phyloP scores from a whole-genome alignment of 257 asterid species.

The Asclepias syriaca region DNA sequence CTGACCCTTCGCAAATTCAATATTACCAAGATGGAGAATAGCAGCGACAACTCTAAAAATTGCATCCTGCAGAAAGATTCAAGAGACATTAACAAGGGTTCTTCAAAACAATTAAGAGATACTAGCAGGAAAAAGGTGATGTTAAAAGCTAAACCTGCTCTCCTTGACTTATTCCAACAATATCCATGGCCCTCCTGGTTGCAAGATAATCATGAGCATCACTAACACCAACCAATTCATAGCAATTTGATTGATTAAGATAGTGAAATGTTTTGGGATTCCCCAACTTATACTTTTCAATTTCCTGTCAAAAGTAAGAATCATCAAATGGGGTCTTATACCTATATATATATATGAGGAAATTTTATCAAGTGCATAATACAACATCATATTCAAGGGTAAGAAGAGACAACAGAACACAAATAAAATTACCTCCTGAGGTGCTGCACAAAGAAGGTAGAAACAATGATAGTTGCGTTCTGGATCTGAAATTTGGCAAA shows the following conservation, averaged over 20 bases:
- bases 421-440: constrained; percentile 58
- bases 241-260: constrained; percentile 87
- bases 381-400: neutral
- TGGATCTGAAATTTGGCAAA: constrained; percentile 95
- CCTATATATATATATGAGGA: constrained; percentile 8
- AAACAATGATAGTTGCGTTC: constrained; percentile 97
- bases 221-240: constrained; percentile 73
- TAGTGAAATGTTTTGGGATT: constrained; percentile 77
- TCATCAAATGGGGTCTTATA: constrained; percentile 18
- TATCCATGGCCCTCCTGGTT: constrained; percentile 98
- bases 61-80: constrained; percentile 60
- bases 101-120: neutral
- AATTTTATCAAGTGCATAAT: constrained; percentile 1
- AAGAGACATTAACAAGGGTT: constrained; percentile 20
- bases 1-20: constrained; percentile 69
- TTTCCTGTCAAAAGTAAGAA: constrained; percentile 54
- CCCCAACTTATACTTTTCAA: constrained; percentile 79
- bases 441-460: constrained; percentile 97
- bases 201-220: constrained; percentile 93
- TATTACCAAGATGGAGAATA: constrained; percentile 90
- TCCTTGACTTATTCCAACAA: constrained; percentile 84
- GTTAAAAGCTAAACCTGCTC: constrained; percentile 62
- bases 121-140: constrained; percentile 14
- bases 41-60: constrained; percentile 96
- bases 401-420: constrained; percentile 17